These are phyloP conservation scores for Kurtzmaniella quercitrusa DNA, from an alignment of 1,139 yeast species.

Conservation along the genomic window DNA sequence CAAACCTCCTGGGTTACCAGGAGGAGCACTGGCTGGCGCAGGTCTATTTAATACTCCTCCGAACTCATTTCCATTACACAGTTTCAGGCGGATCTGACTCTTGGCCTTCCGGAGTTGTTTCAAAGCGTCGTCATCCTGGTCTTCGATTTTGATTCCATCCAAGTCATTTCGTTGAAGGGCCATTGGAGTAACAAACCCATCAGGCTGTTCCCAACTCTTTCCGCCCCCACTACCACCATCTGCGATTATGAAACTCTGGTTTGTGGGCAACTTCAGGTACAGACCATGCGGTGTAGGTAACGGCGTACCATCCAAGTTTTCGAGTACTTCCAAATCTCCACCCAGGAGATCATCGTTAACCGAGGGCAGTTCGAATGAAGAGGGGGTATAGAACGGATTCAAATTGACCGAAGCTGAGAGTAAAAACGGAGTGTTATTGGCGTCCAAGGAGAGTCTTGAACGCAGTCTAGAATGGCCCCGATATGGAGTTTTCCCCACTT, in stretches of 20 bases:
- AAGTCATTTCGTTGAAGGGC: slow-evolving; percentile 18
- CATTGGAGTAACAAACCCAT: slow-evolving; percentile 10
- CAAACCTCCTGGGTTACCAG: slow-evolving; percentile 6
- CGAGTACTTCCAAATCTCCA: slow-evolving; percentile 14
- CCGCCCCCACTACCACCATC: slow-evolving; percentile 1
- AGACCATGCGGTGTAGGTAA: slow-evolving; percentile 23
- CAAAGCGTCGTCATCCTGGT: slow-evolving; percentile 44
- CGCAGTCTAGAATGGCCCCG: slow-evolving; percentile 40
- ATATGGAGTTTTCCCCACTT: slow-evolving; percentile 30
- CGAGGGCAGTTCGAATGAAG: slow-evolving; percentile 38
- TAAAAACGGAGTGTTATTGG: slow-evolving; percentile 16
- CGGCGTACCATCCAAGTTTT: slow-evolving; percentile 31
- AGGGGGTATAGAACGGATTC: slow-evolving; percentile 46
- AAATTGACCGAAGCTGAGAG: slow-evolving; percentile 9
- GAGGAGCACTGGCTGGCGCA: background rate
- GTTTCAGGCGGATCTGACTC: slow-evolving; percentile 4
- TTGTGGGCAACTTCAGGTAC: slow-evolving; percentile 8
- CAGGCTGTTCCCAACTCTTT: slow-evolving; percentile 6
- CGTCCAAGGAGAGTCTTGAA: slow-evolving; percentile 37
- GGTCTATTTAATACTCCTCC: slow-evolving; percentile 1
- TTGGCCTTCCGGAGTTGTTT: slow-evolving; percentile 39
- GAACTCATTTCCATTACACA: slow-evolving; percentile 1
- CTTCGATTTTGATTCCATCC: slow-evolving; percentile 34
- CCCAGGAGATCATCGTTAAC: slow-evolving; percentile 19
- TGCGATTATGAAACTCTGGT: slow-evolving; percentile 6